Conservation (phyloP, 495 filamentous ascomycete species). For the Hyaloscypha variabilis region DNA sequence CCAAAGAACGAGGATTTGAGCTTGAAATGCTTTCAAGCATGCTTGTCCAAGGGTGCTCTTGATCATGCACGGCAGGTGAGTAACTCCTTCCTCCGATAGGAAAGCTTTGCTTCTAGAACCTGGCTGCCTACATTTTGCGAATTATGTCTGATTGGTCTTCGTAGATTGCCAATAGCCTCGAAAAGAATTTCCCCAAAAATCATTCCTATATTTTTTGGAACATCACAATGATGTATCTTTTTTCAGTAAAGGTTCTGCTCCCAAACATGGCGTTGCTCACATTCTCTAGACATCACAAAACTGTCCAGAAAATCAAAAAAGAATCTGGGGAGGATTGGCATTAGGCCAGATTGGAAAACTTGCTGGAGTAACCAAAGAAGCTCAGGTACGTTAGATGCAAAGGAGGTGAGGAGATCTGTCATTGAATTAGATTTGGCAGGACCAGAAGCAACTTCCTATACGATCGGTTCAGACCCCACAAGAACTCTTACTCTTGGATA, state of each 20-base stretch:
- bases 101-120: not conserved
- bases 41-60: conserved; percentile 51
- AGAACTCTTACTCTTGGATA: conserved; percentile 31
- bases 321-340: conserved; percentile 28
- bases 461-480: conserved; percentile 32
- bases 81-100: not conserved
- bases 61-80: conserved; percentile 54
- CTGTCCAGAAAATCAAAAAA: conserved; percentile 26
- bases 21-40: conserved; percentile 51
- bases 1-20: conserved; percentile 52
- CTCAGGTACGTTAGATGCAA: conserved; percentile 16
- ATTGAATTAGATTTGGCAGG: conserved; percentile 13
- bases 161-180: conserved; percentile 33
- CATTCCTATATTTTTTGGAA: conserved; percentile 34
- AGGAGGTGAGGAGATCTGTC: not conserved
- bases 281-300: conserved; percentile 18
- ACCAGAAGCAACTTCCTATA: conserved; percentile 22
- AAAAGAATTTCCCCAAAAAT: conserved; percentile 31
- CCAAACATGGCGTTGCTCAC: not conserved
- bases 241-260: conserved; percentile 17
- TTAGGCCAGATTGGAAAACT: conserved; percentile 28
- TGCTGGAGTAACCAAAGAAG: conserved; percentile 22
- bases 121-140: not conserved
- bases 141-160: not conserved
- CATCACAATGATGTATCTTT: conserved; percentile 30